These are phyloP conservation scores for Akebia trifoliata DNA, from an alignment of 164 flowering plant genomes.

Conservation along the genomic window DNA sequence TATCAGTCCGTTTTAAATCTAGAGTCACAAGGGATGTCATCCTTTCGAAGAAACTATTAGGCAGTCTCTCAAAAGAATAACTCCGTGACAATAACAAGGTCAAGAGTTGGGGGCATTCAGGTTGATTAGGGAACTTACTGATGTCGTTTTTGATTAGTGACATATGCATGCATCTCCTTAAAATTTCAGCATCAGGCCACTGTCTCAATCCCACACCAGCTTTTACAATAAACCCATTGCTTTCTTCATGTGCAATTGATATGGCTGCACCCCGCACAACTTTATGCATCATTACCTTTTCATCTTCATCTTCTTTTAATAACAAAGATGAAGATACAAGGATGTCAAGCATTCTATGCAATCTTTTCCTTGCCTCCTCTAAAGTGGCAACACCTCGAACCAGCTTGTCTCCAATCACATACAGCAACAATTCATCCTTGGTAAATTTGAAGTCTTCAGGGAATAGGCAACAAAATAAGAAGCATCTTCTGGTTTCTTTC, in stretches of 20 bases:
- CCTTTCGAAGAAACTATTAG: background rate
- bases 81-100: constrained; percentile 4
- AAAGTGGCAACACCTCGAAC: background rate
- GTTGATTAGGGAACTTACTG: background rate
- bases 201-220: background rate
- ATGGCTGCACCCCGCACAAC: constrained; percentile 1
- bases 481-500: constrained; percentile 11
- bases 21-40: background rate
- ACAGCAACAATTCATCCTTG: background rate
- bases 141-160: constrained; percentile 1
- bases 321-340: constrained; percentile 3
- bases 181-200: constrained; percentile 1
- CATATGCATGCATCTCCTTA: background rate
- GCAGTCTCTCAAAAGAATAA: background rate
- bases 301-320: background rate
- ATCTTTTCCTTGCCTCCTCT: background rate
- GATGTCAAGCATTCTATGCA: background rate
- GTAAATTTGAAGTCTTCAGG: constrained; percentile 4
- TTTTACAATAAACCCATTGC: background rate
- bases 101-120: background rate
- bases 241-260: constrained; percentile 4
- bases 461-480: constrained; percentile 23
- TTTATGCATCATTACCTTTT: background rate
- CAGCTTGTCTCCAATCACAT: background rate
- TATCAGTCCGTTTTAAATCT: background rate